Evolutionary conservation across 768 basidiomycete species (phyloP).

Genomic region (Lanmaoa pseudosensibilis): DNA sequence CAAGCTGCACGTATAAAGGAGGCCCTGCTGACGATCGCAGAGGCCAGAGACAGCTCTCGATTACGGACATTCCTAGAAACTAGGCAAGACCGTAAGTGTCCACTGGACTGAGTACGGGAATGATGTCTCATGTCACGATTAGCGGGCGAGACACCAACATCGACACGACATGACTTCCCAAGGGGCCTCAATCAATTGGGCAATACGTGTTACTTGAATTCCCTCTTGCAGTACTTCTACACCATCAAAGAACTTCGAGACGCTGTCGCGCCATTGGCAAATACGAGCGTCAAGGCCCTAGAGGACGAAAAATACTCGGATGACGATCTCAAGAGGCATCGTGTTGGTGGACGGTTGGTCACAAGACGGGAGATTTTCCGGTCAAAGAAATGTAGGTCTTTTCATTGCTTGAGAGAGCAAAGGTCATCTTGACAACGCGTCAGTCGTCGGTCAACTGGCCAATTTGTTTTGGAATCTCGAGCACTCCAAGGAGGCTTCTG

Average conservation of each 20-base stretch:
- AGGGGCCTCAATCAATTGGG: constrained; percentile 87
- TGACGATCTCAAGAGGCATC: constrained; percentile 77
- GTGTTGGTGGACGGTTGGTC: constrained; percentile 85
- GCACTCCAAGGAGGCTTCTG: constrained; percentile 58
- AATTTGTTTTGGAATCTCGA: constrained; percentile 78
- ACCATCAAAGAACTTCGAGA: constrained; percentile 90
- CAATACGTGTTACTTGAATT: constrained; percentile 87
- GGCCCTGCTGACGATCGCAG: constrained; percentile 72
- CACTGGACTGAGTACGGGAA: background rate
- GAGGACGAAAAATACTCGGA: constrained; percentile 76
- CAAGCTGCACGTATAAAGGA: constrained; percentile 71
- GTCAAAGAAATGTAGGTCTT: constrained; percentile 74
- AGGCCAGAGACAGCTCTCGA: constrained; percentile 69
- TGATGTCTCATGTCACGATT: constrained; percentile 4
- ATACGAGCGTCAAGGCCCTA: constrained; percentile 51
- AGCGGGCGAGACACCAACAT: constrained; percentile 66
- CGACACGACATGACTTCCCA: constrained; percentile 66
- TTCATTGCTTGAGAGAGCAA: background rate
- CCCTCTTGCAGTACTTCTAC: constrained; percentile 83
- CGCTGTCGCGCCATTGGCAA: constrained; percentile 62
- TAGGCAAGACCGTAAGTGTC: constrained; percentile 71
- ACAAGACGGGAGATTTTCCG: constrained; percentile 78
- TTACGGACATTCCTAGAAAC: constrained; percentile 63
- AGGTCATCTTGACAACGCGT: constrained; percentile 11
- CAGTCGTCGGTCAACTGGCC: constrained; percentile 81